These are phyloP conservation scores for Choanephora cucurbitarum DNA, from an alignment of 371 early-diverging fungal species.

Conservation along the genomic window DNA sequence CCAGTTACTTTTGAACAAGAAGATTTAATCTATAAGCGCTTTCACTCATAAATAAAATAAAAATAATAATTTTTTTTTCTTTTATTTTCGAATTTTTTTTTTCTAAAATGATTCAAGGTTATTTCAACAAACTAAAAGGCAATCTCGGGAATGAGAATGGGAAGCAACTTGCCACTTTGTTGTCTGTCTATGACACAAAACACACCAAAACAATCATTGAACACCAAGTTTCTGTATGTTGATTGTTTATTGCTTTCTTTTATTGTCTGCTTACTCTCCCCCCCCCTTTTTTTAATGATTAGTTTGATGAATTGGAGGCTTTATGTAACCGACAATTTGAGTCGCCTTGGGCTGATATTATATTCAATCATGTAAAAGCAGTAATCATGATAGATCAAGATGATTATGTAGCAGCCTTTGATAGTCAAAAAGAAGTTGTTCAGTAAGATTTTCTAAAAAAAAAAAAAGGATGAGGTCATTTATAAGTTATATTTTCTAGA, in stretches of 20 bases:
- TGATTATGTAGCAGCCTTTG: conserved; percentile 55
- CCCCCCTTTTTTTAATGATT: not conserved
- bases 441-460: conserved; percentile 41
- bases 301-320: conserved; percentile 32
- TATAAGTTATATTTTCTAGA: conserved; percentile 26
- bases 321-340: conserved; percentile 29
- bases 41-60: too few relatives aligned
- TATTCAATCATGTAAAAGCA: conserved; percentile 47
- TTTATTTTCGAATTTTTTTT: not conserved
- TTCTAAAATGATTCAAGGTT: conserved; percentile 8
- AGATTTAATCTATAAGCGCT: too few relatives aligned
- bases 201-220: conserved; percentile 25
- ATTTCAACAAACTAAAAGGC: conserved; percentile 19
- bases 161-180: conserved; percentile 24
- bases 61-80: too few relatives aligned
- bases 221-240: not conserved
- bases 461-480: too few relatives aligned
- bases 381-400: conserved; percentile 30
- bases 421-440: conserved; percentile 53
- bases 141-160: conserved; percentile 29
- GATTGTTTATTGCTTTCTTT: not conserved
- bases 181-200: conserved; percentile 27
- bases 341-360: conserved; percentile 57
- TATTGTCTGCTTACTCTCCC: not conserved
- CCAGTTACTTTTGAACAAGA: too few relatives aligned